Percentiles rank a stretch among this genome's conserved stretches.
phyloP scores from a whole-genome alignment of 805 yeast genomes.

The Saccharomycopsis schoenii region DNA sequence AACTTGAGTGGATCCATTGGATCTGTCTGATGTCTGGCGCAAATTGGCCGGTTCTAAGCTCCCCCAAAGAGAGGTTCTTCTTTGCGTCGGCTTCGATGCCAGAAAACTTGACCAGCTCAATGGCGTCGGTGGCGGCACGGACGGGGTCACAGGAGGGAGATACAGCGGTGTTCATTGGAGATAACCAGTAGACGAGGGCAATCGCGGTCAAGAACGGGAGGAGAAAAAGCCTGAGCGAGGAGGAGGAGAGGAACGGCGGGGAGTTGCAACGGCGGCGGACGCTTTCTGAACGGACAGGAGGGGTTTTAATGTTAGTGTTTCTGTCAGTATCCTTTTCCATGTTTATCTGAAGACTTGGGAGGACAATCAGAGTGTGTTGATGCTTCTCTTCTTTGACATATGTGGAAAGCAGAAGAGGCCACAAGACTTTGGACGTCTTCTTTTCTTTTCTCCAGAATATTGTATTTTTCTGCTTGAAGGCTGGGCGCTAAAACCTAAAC shows the following conservation, averaged over 20 bases:
- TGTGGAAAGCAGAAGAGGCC: no score
- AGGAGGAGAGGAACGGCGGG: not conserved
- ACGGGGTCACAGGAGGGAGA: not conserved
- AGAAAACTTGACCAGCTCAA: not conserved
- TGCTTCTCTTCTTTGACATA: no score
- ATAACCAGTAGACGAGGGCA: not conserved
- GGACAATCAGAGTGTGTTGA: no score
- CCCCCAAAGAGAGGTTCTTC: constrained; percentile 30
- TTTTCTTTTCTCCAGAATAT: no score
- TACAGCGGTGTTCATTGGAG: not conserved
- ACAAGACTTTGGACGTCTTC: no score
- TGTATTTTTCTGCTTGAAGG: no score
- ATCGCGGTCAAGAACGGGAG: not conserved
- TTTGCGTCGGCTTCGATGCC: not conserved
- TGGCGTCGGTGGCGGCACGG: constrained; percentile 8
- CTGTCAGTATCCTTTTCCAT: not conserved
- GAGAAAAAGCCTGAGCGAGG: not conserved
- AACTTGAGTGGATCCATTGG: constrained; percentile 55
- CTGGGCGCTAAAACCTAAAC: no score
- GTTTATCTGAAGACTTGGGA: not conserved
- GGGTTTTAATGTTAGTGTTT: no score
- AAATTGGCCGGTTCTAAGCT: constrained; percentile 47
- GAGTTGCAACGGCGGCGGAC: not conserved
- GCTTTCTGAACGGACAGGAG: no score
- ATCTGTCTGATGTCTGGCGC: constrained; percentile 41